phyloP scores from a whole-genome alignment of 1,284 basidiomycete genomes.

The Ustilago trichophora region DNA sequence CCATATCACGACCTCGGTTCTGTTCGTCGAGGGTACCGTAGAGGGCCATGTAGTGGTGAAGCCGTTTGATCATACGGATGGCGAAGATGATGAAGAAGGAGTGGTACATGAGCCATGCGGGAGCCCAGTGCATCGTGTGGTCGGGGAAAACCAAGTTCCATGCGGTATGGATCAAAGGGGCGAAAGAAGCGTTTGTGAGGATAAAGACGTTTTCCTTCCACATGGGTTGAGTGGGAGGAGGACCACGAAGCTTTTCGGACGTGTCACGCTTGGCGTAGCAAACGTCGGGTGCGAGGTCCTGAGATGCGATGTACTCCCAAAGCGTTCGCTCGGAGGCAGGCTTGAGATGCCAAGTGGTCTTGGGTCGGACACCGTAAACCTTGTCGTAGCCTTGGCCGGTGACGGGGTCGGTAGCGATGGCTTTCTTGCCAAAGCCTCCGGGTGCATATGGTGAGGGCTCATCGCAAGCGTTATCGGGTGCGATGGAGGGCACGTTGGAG shows the following conservation, averaged over 20 bases:
- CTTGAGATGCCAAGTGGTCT: slow-evolving; percentile 62
- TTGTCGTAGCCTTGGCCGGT: slow-evolving; percentile 56
- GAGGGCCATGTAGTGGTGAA: slow-evolving; percentile 52
- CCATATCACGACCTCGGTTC: slow-evolving; percentile 61
- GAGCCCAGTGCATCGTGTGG: slow-evolving; percentile 56
- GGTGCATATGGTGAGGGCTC: slow-evolving; percentile 57
- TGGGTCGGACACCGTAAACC: slow-evolving; percentile 60
- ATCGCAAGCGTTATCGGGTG: slow-evolving; percentile 59
- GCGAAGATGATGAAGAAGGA: slow-evolving; percentile 54
- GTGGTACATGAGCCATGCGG: slow-evolving; percentile 58
- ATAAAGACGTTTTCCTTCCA: slow-evolving; percentile 59
- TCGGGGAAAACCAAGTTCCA: slow-evolving; percentile 54
- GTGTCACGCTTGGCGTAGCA: slow-evolving; percentile 47
- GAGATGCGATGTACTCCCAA: slow-evolving; percentile 57
- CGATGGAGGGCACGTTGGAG: slow-evolving; percentile 40
- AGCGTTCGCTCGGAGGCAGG: slow-evolving; percentile 43
- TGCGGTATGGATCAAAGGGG: slow-evolving; percentile 39
- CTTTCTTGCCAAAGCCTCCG: slow-evolving; percentile 51
- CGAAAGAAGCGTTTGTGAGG: slow-evolving; percentile 42
- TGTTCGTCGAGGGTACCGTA: slow-evolving; percentile 60
- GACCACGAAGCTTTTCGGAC: slow-evolving; percentile 43
- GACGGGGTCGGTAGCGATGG: slow-evolving; percentile 49
- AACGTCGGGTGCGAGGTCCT: slow-evolving; percentile 51
- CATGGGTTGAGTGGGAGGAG: slow-evolving; percentile 51
- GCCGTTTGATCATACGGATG: slow-evolving; percentile 46